Percentiles rank a stretch among this genome's conserved stretches.
Evolutionary conservation across 192 early-diverging fungal species (phyloP).

Genomic region (Physocladia obscura): DNA sequence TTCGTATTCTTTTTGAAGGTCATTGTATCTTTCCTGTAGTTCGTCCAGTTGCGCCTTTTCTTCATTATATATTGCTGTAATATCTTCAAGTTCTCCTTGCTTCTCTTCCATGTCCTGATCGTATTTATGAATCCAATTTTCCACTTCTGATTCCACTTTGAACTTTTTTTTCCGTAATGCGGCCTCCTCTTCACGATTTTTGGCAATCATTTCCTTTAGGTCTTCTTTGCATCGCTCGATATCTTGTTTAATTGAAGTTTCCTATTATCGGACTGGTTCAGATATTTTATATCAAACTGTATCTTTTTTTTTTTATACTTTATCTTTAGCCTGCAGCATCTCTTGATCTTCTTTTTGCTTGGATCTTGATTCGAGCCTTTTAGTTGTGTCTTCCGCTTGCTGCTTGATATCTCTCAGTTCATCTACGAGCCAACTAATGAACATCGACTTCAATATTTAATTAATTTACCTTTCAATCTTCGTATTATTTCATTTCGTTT

Average conservation of each 20-base stretch:
- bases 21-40: slow-evolving; percentile 41
- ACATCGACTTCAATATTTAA: not conserved
- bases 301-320: no score
- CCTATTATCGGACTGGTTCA: slow-evolving; percentile 27
- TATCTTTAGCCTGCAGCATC: slow-evolving; percentile 44
- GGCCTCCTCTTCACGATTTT: slow-evolving; percentile 57
- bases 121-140: slow-evolving; percentile 70
- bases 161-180: slow-evolving; percentile 55
- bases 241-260: slow-evolving; percentile 38
- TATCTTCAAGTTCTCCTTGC: slow-evolving; percentile 58
- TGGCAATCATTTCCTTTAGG: slow-evolving; percentile 28
- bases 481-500: slow-evolving; percentile 57
- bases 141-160: slow-evolving; percentile 61
- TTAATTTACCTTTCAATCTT: slow-evolving; percentile 47
- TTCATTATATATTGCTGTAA: slow-evolving; percentile 53
- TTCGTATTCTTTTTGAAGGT: slow-evolving; percentile 53
- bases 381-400: slow-evolving; percentile 61
- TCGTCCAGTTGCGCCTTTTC: slow-evolving; percentile 61
- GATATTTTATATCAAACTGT: not conserved
- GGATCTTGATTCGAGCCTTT: slow-evolving; percentile 49
- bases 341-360: slow-evolving; percentile 61
- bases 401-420: slow-evolving; percentile 60
- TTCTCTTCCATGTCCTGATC: slow-evolving; percentile 66
- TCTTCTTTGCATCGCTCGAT: slow-evolving; percentile 32
- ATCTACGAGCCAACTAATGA: slow-evolving; percentile 27